Base-by-base conservation (phyloP, 345 rosid species). In the Gossypium mustelinum region DNA sequence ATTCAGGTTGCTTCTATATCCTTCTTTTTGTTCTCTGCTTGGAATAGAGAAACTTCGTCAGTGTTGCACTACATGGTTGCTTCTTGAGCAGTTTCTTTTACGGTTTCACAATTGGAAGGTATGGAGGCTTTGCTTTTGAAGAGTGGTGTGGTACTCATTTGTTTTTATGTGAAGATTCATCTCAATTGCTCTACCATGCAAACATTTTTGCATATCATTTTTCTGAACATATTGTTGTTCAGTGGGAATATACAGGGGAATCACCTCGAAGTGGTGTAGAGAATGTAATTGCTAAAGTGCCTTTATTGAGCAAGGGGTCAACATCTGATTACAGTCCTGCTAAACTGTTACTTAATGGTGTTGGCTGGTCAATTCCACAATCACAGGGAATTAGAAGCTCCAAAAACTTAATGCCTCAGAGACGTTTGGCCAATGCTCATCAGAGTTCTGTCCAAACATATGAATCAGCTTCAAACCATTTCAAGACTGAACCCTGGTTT, bases 41-140 rank as follows among this genome's bases (percentile, higher is more conserved):
- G 98, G 98, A 77, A 92, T 92, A 82, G 98, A 94, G 84, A 90
- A 86, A 80, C 93, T 94, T 78, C 96, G 97, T 60, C 93, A 89
- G 79, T 77, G 96, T 70, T 94, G 98, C 86, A 88, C 98, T 59
- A 92, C 97, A 1, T 92, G 97, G 98, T 85, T 94, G 81, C 94
- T 94, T 81, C 97, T 94, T 57, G 98, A 94, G 83, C 97, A 92
- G 73, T 90, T 89, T 88, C 93, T 94, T 75, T 80, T 94, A 44
- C 85, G 93, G 76, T 82, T 79, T 82, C 87, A 94, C 80, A 89
- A 90, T 77, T 94, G 98, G 98, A 94, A 90, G 97, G 98, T 92
- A 85, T 34, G 69, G 20, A 68, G n/a, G 68, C 76, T 61, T 73
- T 54, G 39, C 29, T 55, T 70, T 50, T 45, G 61, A 34, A 4